phyloP scores from a whole-genome alignment of 1,284 basidiomycete genomes.

The Gomphus sp. region DNA sequence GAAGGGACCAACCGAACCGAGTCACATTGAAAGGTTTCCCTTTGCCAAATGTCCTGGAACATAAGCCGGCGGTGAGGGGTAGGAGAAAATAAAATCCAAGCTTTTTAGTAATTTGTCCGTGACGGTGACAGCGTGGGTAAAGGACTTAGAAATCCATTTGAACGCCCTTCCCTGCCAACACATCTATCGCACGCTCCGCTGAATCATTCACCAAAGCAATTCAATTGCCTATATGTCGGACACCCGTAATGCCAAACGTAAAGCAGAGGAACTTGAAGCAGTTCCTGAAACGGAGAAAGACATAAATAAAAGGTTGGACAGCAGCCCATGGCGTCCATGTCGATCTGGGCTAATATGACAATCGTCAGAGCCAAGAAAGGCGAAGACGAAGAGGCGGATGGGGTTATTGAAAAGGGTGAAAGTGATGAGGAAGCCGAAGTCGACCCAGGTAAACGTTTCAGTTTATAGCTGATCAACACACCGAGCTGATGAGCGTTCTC shows the following conservation, averaged over 20 bases:
- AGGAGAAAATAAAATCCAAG: neutral
- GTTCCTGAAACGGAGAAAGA: neutral
- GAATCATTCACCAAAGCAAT: neutral
- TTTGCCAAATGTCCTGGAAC: too few species aligned
- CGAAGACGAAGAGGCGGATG: slow-evolving; percentile 11
- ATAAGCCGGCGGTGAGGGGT: neutral
- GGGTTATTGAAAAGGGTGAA: slow-evolving; percentile 11
- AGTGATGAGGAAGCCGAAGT: slow-evolving; percentile 20
- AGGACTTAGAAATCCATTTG: neutral
- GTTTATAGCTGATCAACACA: neutral
- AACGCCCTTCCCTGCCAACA: neutral
- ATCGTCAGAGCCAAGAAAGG: slow-evolving; percentile 22
- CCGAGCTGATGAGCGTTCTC: neutral
- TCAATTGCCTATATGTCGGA: slow-evolving; percentile 2
- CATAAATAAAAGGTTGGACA: slow-evolving; percentile 5
- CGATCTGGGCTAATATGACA: neutral
- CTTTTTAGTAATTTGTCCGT: too few species aligned
- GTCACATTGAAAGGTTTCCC: too few species aligned
- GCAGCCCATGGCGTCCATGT: neutral
- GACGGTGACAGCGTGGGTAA: slow-evolving; percentile 9
- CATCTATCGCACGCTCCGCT: neutral
- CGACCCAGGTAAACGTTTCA: slow-evolving; percentile 20
- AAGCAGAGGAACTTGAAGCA: slow-evolving; percentile 6
- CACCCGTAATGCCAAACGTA: slow-evolving; percentile 3
- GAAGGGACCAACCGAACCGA: too few species aligned